A percentile compares a stretch with the other conserved stretches of the same genome.
phyloP scores from a whole-genome alignment of 495 filamentous ascomycete genomes.

The Lentithecium fluviatile region DNA sequence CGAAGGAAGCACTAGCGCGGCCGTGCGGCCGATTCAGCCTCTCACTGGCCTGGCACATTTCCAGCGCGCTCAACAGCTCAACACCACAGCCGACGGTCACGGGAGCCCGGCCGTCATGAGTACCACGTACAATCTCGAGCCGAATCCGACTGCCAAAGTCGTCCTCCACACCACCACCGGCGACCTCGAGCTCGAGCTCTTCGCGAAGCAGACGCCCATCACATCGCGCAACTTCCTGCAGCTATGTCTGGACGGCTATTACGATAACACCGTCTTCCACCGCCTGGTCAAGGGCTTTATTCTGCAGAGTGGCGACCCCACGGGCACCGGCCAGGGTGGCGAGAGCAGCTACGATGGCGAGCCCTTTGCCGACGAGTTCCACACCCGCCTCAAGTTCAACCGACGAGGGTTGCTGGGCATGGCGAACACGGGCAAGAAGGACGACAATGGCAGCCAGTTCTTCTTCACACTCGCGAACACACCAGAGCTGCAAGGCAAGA shows the following conservation, averaged over 20 bases:
- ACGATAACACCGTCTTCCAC: conserved; percentile 88
- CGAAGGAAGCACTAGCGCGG: not conserved
- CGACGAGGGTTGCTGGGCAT: conserved; percentile 87
- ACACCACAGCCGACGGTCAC: not conserved
- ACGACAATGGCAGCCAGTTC: conserved; percentile 92
- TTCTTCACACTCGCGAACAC: conserved; percentile 87
- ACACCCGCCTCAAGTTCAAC: conserved; percentile 89
- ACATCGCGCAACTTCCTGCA: conserved; percentile 96
- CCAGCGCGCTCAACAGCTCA: not conserved
- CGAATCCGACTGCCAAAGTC: conserved; percentile 84
- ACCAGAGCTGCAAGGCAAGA: conserved; percentile 79
- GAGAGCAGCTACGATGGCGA: conserved; percentile 87
- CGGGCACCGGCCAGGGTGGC: conserved; percentile 83
- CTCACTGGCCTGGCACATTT: conserved; percentile 31
- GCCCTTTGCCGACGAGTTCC: conserved; percentile 87
- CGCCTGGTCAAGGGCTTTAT: conserved; percentile 89
- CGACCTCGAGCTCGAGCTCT: conserved; percentile 85
- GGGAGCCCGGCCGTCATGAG: conserved; percentile 59
- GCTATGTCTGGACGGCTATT: conserved; percentile 91
- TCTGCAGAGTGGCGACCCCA: conserved; percentile 85
- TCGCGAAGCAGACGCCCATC: conserved; percentile 87
- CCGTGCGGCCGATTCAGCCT: conserved; percentile 8
- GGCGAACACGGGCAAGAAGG: conserved; percentile 74
- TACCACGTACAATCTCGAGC: conserved; percentile 88
- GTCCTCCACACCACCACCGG: conserved; percentile 86